These are phyloP conservation scores for Thyridium curvatum DNA, from an alignment of 2,329 filamentous ascomycete species.

Conservation along the genomic window DNA sequence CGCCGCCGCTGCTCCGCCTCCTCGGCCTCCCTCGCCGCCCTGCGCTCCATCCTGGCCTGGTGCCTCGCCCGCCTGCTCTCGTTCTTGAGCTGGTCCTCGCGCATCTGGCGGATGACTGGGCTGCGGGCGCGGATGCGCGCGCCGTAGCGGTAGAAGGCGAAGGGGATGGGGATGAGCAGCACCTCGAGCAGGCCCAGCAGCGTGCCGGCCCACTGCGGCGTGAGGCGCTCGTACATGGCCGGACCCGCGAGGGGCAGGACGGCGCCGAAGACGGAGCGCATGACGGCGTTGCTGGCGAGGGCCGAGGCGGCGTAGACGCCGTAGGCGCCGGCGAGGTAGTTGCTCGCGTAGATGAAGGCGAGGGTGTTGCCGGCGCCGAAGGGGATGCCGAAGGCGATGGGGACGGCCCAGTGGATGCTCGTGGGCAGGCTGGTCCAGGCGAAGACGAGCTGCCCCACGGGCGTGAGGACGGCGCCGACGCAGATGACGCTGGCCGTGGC, in stretches of 20 bases:
- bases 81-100: conserved; percentile 28
- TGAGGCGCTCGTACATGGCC: conserved; percentile 60
- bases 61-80: conserved; percentile 22
- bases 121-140: conserved; percentile 39
- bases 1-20: too few relatives aligned
- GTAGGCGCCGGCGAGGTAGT: conserved; percentile 70
- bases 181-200: conserved; percentile 65
- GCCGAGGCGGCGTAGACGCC: conserved; percentile 73
- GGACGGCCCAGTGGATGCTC: conserved; percentile 72
- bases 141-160: conserved; percentile 61
- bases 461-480: conserved; percentile 67
- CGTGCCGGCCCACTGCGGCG: conserved; percentile 69
- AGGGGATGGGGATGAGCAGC: conserved; percentile 65
- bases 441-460: conserved; percentile 78
- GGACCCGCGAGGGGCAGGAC: conserved; percentile 66
- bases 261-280: conserved; percentile 62
- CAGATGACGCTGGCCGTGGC: conserved; percentile 76
- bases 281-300: conserved; percentile 68
- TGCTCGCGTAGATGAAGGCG: conserved; percentile 72
- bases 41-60: conserved; percentile 10
- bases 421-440: conserved; percentile 78
- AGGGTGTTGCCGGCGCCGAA: conserved; percentile 70
- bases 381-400: conserved; percentile 67
- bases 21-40: conserved; percentile 2
- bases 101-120: conserved; percentile 33